These are phyloP conservation scores for Panicum miliaceum DNA, from an alignment of 176 grass and related monocot genomes.

Conservation along the genomic window DNA sequence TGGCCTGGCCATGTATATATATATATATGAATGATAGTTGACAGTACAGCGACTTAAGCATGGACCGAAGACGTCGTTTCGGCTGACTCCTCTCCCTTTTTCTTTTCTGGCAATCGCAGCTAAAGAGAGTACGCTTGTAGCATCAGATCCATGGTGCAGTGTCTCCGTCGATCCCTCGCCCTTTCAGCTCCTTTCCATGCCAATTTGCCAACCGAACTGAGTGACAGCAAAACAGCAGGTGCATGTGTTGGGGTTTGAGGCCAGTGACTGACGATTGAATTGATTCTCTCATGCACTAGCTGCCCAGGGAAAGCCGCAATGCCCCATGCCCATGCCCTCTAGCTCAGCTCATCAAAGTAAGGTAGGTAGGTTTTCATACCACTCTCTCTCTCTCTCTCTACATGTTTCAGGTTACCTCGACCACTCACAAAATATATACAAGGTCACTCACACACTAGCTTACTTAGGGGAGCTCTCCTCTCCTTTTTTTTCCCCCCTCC, in stretches of 20 bases:
- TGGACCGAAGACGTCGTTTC: constrained; percentile 45
- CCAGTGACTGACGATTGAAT: background rate
- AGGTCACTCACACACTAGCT: background rate
- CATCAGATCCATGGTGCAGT: constrained; percentile 48
- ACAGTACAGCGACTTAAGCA: background rate
- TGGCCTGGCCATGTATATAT: background rate
- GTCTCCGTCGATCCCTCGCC: background rate
- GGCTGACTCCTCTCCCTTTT: background rate
- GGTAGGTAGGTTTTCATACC: too few relatives aligned
- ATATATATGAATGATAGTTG: background rate
- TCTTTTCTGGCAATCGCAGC: background rate
- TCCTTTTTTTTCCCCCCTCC: constrained; percentile 1
- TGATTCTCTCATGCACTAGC: constrained; percentile 56
- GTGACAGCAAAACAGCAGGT: background rate
- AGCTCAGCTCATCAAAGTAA: too few relatives aligned
- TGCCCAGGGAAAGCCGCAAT: background rate
- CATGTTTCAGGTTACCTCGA: constrained; percentile 45
- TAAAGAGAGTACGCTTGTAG: constrained; percentile 26
- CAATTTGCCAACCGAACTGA: constrained; percentile 11
- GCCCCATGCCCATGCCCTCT: background rate
- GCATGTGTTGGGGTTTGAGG: background rate
- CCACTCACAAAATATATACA: background rate
- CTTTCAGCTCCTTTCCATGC: background rate
- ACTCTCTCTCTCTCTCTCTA: too few relatives aligned
- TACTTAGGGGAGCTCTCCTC: background rate